Conservation (phyloP, 1,284 basidiomycete genomes). For the Takashimella koratensis region DNA sequence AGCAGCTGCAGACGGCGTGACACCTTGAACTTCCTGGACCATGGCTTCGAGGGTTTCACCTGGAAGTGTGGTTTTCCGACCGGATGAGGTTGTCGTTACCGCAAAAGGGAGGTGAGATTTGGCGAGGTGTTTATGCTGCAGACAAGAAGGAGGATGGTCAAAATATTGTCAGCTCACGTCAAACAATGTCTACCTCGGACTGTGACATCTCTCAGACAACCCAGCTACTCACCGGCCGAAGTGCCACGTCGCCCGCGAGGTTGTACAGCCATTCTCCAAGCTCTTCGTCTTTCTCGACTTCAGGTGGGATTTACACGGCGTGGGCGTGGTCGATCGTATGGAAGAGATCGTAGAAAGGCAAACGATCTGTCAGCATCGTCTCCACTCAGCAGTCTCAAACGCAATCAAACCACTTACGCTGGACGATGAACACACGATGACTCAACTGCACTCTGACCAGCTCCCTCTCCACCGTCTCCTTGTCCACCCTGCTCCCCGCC, state of each 20-base stretch:
- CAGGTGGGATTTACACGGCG: no score
- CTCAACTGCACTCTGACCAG: slow-evolving; percentile 42
- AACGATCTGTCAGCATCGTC: no score
- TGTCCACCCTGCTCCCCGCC: slow-evolving; percentile 18
- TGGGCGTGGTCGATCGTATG: no score
- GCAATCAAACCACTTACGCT: slow-evolving; percentile 32
- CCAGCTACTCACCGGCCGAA: slow-evolving; percentile 39
- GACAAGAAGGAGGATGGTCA: background rate
- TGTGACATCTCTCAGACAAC: no score
- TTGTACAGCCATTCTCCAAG: slow-evolving; percentile 48
- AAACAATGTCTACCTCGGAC: background rate
- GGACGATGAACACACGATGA: slow-evolving; percentile 36
- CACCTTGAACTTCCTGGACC: slow-evolving; percentile 46
- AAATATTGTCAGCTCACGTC: background rate
- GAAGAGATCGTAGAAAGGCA: no score
- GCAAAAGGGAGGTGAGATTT: slow-evolving; percentile 46
- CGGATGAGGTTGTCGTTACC: slow-evolving; percentile 23
- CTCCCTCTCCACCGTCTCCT: slow-evolving; percentile 38
- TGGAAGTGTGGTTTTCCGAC: slow-evolving; percentile 17
- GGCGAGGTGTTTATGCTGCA: slow-evolving; percentile 41
- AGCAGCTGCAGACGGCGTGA: slow-evolving; percentile 40
- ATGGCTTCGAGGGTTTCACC: slow-evolving; percentile 40
- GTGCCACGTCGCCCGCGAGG: slow-evolving; percentile 44
- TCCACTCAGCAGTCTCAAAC: background rate
- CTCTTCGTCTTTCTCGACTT: slow-evolving; percentile 47